phyloP scores from a whole-genome alignment of 441 rosid species.

The Adansonia madagascariensis region DNA sequence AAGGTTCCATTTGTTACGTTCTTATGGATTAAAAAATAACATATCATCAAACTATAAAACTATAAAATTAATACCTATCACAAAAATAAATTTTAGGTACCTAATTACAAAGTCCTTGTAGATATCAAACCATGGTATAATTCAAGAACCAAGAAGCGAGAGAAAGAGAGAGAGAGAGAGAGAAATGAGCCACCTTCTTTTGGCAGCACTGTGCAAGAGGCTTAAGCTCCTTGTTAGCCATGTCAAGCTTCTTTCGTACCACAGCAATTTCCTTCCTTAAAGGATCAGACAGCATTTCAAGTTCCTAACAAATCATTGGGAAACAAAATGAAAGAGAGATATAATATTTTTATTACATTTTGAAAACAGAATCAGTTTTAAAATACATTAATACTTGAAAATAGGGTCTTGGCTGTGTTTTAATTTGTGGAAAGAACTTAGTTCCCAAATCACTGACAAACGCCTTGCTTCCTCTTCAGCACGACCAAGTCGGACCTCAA shows the following conservation, averaged over 20 bases:
- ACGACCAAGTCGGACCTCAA: slow-evolving; percentile 65
- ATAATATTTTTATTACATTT: not conserved
- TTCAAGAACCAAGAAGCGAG: no score
- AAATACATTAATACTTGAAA: not conserved
- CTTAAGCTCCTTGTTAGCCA: slow-evolving; percentile 69
- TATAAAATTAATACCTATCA: no score
- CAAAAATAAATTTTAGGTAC: no score
- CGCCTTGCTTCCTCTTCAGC: slow-evolving; percentile 84
- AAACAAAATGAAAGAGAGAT: not conserved
- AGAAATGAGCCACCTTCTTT: slow-evolving; percentile 57
- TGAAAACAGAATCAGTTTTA: not conserved
- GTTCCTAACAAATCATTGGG: slow-evolving; percentile 43
- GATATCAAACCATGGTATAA: no score
- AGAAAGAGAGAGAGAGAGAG: no score
- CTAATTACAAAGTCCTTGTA: no score
- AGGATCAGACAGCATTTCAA: slow-evolving; percentile 78
- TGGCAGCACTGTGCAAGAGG: slow-evolving; percentile 78
- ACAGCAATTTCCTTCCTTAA: slow-evolving; percentile 75
- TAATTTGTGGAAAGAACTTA: slow-evolving; percentile 29
- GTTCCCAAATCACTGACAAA: slow-evolving; percentile 72
- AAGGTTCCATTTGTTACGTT: no score
- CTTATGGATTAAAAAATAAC: no score
- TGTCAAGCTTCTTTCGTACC: slow-evolving; percentile 72
- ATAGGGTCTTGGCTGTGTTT: not conserved
- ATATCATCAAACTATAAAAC: no score